Conservation (phyloP, 495 filamentous ascomycete genomes). For the Daldinia caldariorum region DNA sequence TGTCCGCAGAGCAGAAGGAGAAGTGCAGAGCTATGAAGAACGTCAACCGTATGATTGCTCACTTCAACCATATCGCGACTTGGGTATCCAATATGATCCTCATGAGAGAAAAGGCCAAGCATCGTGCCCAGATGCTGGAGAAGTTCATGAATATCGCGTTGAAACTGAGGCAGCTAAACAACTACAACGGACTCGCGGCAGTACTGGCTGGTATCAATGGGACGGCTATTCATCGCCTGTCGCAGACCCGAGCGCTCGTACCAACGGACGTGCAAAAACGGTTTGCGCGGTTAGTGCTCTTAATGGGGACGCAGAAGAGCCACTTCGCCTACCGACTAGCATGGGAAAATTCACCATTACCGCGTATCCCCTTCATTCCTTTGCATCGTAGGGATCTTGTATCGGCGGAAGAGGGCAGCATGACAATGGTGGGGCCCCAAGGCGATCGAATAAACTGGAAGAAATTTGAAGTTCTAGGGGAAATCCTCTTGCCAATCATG, state of each 20-base stretch:
- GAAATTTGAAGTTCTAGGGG: conserved; percentile 96
- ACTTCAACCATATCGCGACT: conserved; percentile 94
- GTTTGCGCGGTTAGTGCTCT: conserved; percentile 86
- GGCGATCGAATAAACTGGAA: conserved; percentile 91
- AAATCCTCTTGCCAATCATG: conserved; percentile 89
- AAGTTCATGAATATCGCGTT: conserved; percentile 90
- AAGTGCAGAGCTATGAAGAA: conserved; percentile 82
- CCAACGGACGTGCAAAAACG: conserved; percentile 73
- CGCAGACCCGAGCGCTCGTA: conserved; percentile 82
- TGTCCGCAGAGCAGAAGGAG: conserved; percentile 75
- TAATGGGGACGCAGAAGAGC: conserved; percentile 91
- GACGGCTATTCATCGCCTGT: conserved; percentile 84
- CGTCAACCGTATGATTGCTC: conserved; percentile 91
- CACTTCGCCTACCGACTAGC: conserved; percentile 94
- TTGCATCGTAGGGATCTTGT: conserved; percentile 89
- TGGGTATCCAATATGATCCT: conserved; percentile 93
- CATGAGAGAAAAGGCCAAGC: conserved; percentile 94
- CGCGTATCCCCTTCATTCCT: conserved; percentile 94
- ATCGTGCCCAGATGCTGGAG: conserved; percentile 86
- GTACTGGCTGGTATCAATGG: conserved; percentile 93
- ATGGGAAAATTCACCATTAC: conserved; percentile 91
- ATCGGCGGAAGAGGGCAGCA: conserved; percentile 89
- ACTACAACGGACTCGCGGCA: conserved; percentile 95
- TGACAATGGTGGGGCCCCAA: conserved; percentile 81
- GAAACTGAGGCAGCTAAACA: conserved; percentile 89